Percentiles rank a stretch among this genome's conserved stretches.
These are phyloP conservation scores for Cryptosporidium xiaoi DNA, from an alignment of 169 alveolate genomes.

Conservation along the genomic window DNA sequence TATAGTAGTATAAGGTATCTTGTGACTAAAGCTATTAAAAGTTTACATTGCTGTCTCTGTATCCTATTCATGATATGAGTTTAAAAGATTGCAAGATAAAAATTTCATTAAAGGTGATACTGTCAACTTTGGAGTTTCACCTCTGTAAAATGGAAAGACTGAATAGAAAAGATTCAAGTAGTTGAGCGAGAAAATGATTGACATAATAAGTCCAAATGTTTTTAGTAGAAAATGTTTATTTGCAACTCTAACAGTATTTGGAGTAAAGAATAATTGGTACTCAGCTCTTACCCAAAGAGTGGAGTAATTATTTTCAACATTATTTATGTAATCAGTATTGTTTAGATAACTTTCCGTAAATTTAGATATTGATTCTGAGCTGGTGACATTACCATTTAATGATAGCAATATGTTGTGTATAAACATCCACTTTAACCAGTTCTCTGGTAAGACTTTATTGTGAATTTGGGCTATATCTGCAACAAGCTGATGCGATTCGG, in stretches of 20 bases:
- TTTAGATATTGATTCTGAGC: not conserved
- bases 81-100: constrained; percentile 52
- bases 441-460: constrained; percentile 53
- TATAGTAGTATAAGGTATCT: no score
- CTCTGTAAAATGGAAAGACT: constrained; percentile 62
- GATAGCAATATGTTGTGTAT: not conserved
- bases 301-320: constrained; percentile 15
- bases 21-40: no score
- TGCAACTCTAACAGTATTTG: constrained; percentile 67
- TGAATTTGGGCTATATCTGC: constrained; percentile 71
- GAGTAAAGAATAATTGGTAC: constrained; percentile 63
- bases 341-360: not conserved
- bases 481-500: constrained; percentile 46
- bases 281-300: constrained; percentile 72
- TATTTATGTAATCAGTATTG: not conserved
- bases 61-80: constrained; percentile 54
- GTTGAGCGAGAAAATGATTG: constrained; percentile 56
- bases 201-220: constrained; percentile 48
- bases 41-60: no score
- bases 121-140: constrained; percentile 59
- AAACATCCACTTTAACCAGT: constrained; percentile 29
- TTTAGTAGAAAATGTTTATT: constrained; percentile 62
- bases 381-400: not conserved
- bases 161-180: constrained; percentile 55
- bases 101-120: constrained; percentile 54